Percentiles rank a stretch among this genome's conserved stretches.
phyloP scores from a whole-genome alignment of 768 basidiomycete species.

The Rhodosporidiobolus odoratus region DNA sequence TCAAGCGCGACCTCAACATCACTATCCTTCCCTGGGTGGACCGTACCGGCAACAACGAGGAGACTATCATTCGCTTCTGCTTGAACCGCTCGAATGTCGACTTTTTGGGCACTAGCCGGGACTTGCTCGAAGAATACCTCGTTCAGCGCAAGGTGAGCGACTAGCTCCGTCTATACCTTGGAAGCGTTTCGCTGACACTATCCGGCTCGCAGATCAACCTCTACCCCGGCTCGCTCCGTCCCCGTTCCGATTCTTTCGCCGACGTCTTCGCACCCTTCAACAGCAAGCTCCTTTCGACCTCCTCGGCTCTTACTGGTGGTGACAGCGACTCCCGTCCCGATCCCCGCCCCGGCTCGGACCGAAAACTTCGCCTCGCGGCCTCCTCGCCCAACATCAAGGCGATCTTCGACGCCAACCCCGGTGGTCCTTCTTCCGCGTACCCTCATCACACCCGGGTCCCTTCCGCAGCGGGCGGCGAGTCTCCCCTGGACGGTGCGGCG shows the following conservation, averaged over 20 bases:
- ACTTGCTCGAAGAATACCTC: conserved; percentile 88
- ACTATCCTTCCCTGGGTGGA: conserved; percentile 78
- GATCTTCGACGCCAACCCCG: conserved; percentile 58
- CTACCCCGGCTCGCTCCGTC: conserved; percentile 54
- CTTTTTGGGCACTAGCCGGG: conserved; percentile 78
- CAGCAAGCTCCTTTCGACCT: conserved; percentile 78
- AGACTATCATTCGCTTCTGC: conserved; percentile 89
- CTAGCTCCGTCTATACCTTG: conserved; percentile 47
- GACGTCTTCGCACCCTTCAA: conserved; percentile 96
- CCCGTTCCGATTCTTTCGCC: conserved; percentile 81
- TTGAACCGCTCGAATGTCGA: conserved; percentile 94
- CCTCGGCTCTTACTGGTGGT: conserved; percentile 13
- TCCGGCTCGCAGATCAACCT: conserved; percentile 41
- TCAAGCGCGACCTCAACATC: conserved; percentile 91
- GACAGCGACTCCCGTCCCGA: conserved; percentile 8
- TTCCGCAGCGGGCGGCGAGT: not conserved
- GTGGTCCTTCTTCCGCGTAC: conserved; percentile 9
- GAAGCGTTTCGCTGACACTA: not conserved
- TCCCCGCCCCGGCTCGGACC: conserved; percentile 63
- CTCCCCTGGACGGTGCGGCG: not conserved
- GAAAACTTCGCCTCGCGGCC: conserved; percentile 65
- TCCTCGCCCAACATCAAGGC: conserved; percentile 95
- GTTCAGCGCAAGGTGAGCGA: conserved; percentile 73
- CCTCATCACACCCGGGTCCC: not conserved
- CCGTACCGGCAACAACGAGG: conserved; percentile 51